These are phyloP conservation scores for Nephromyces sp. DNA, from an alignment of 169 alveolate genomes.

Conservation along the genomic window DNA sequence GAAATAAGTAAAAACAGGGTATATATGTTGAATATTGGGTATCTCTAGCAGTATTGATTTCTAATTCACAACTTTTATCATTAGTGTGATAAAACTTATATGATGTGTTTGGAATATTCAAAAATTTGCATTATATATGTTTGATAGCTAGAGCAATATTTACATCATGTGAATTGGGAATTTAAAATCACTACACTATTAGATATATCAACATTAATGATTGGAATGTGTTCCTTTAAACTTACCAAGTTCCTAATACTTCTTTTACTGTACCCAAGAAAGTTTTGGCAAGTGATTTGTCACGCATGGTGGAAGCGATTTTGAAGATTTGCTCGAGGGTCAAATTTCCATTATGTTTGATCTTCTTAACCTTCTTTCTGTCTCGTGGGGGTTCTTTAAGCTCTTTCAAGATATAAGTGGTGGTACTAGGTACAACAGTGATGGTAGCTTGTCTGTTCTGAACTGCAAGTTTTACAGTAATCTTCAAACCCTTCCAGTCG, in stretches of 20 bases:
- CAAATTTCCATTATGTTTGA: slow-evolving; percentile 91
- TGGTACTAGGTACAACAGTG: slow-evolving; percentile 89
- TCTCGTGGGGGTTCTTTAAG: slow-evolving; percentile 90
- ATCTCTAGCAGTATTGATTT: not conserved
- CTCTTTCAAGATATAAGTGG: slow-evolving; percentile 86
- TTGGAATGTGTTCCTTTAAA: not conserved
- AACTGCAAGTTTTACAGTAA: slow-evolving; percentile 51
- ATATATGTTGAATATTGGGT: not conserved
- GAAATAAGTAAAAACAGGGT: not conserved
- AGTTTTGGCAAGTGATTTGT: slow-evolving; percentile 61
- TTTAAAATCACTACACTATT: not conserved
- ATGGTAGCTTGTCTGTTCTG: slow-evolving; percentile 80
- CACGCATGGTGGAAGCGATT: slow-evolving; percentile 85
- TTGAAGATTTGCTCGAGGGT: slow-evolving; percentile 79
- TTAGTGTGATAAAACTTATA: not conserved
- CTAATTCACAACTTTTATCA: not conserved
- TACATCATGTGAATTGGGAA: not conserved
- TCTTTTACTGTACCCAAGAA: slow-evolving; percentile 92
- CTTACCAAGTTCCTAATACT: slow-evolving; percentile 86
- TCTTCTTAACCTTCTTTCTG: slow-evolving; percentile 87
- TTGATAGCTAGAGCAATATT: not conserved
- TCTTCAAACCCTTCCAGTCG: slow-evolving; percentile 91
- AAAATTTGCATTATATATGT: not conserved
- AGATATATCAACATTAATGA: not conserved
- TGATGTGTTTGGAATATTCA: not conserved